Conservation (phyloP, 345 rosid species). For the Arabidopsis thaliana region TAIR10.1 NC_003070.9:30414501-30415000, state of each 20-base stretch:
- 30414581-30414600: constrained; percentile 64
- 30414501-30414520: constrained; percentile 76
- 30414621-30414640: constrained; percentile 70
- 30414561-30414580: constrained; percentile 90
- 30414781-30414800: constrained; percentile 82
- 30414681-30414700: constrained; percentile 60
- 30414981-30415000: background rate
- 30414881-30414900: constrained; percentile 53
- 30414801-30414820: constrained; percentile 85
- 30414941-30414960: constrained; percentile 31
- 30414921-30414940: constrained; percentile 71
- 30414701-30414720: constrained; percentile 71
- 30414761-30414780: constrained; percentile 88
- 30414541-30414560: constrained; percentile 86
- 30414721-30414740: constrained; percentile 67
- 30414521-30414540: constrained; percentile 65
- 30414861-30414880: constrained; percentile 84
- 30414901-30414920: constrained; percentile 56
- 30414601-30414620: constrained; percentile 71
- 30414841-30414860: constrained; percentile 48
- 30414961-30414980: background rate
- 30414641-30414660: constrained; percentile 78
- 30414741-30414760: constrained; percentile 64
- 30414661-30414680: constrained; percentile 76
- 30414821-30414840: constrained; percentile 74